phyloP scores from a whole-genome alignment of 371 early-diverging fungal genomes.

The Mucor indicus region DNA sequence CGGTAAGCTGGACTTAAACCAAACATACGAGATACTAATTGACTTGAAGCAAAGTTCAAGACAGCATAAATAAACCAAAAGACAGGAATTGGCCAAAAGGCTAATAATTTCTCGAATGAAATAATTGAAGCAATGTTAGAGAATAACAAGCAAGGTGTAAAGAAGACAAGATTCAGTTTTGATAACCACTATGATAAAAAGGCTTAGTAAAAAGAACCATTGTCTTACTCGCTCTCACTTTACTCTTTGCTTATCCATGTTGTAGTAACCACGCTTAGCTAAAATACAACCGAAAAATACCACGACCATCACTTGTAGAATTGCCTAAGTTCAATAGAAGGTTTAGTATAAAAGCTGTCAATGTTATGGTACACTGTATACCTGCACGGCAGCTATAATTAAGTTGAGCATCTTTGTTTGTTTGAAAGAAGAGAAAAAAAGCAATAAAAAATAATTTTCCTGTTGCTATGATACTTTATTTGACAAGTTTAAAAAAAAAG shows the following conservation, averaged over 20 bases:
- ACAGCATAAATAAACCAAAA: slow-evolving; percentile 52
- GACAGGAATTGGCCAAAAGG: slow-evolving; percentile 71
- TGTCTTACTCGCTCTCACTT: too few species aligned
- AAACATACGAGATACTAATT: slow-evolving; percentile 40
- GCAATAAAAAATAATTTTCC: not conserved
- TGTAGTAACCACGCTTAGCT: slow-evolving; percentile 46
- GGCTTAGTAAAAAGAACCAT: not conserved
- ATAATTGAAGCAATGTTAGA: slow-evolving; percentile 65
- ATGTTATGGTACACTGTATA: not conserved
- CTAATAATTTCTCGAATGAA: slow-evolving; percentile 54
- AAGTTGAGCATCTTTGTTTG: slow-evolving; percentile 10
- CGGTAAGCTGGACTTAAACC: slow-evolving; percentile 43
- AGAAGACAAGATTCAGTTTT: slow-evolving; percentile 60
- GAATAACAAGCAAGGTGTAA: slow-evolving; percentile 68
- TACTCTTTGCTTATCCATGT: slow-evolving; percentile 57
- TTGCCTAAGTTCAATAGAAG: slow-evolving; percentile 34
- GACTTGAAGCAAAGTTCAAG: slow-evolving; percentile 18
- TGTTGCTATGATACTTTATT: too few species aligned
- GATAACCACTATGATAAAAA: slow-evolving; percentile 52
- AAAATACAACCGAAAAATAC: slow-evolving; percentile 51
- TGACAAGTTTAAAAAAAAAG: slow-evolving; percentile 8
- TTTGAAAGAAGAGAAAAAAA: not conserved
- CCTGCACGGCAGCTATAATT: slow-evolving; percentile 24
- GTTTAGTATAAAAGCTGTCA: not conserved
- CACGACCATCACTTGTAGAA: slow-evolving; percentile 58